Evolutionary conservation across 2,329 filamentous ascomycete species (phyloP).

Genomic region (Lecanoromycetidae sp.): DNA sequence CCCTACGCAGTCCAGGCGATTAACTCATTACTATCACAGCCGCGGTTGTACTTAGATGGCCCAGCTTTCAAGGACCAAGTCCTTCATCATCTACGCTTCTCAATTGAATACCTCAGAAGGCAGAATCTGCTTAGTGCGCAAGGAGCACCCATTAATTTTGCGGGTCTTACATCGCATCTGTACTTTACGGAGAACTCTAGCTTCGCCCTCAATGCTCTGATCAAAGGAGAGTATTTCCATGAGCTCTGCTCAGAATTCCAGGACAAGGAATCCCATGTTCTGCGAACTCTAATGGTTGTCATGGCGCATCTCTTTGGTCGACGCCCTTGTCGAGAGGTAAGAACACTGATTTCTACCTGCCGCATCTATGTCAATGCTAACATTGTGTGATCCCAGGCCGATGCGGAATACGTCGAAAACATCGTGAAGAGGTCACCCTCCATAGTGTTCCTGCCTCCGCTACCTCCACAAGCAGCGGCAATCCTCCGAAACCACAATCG

Average conservation of each 20-base stretch:
- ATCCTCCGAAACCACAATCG: conserved; percentile 52
- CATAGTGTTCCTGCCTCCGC: conserved; percentile 49
- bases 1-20: conserved; percentile 50
- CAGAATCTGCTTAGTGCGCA: conserved; percentile 50
- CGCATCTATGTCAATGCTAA: neutral
- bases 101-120: conserved; percentile 63
- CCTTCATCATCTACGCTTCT: conserved; percentile 66
- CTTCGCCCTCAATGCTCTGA: conserved; percentile 64
- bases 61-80: conserved; percentile 55
- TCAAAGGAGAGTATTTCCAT: conserved; percentile 60
- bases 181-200: conserved; percentile 66
- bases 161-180: conserved; percentile 56
- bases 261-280: conserved; percentile 36
- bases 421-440: conserved; percentile 48
- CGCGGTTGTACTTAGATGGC: conserved; percentile 58
- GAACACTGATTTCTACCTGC: neutral
- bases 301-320: conserved; percentile 61
- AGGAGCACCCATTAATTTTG: conserved; percentile 60
- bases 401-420: conserved; percentile 36
- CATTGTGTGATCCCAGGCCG: conserved; percentile 28
- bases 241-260: conserved; percentile 48
- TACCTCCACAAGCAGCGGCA: conserved; percentile 46
- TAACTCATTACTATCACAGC: conserved; percentile 56
- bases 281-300: conserved; percentile 54
- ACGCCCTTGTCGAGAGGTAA: conserved; percentile 31